Evolutionary conservation across 2,329 filamentous ascomycete species (phyloP), one percentile per base, ranked within the genome.

Genomic region (Malbranchea cinnamomea): DNA sequence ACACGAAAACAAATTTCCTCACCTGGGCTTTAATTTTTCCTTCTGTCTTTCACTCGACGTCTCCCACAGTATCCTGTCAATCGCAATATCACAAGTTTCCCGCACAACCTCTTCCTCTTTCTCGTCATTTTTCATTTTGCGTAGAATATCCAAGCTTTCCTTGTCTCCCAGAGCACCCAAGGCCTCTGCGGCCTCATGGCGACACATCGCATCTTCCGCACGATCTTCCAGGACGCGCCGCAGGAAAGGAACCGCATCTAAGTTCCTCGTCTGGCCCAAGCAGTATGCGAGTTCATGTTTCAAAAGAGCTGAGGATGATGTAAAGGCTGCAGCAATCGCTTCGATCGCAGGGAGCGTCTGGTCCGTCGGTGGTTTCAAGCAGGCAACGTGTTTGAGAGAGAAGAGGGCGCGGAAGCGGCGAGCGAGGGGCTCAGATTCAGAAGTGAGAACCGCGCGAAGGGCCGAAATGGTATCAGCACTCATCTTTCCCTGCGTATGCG

Each of bases 271-370:
- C 59, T 98, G 89, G 5, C 89, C 89, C 2, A 98, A 69, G 50
- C 89, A 98, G 61, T 98, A 98, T 15, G 89, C 89, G 28, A 98
- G 68, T 54, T 98, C 89, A 56, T 98, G 89, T 62, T 95, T 95
- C 26, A 95, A 65, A 6, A 95, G 67, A 3, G 83, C 87, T 4
- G 87, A 95, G 0, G 80, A 75, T 3, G 87, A 92, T 0, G 63
- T 47, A 44, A 98, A 89, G 2, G 67, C 87, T 5, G 84, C 83
- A 2, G 87, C 84, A 44, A 98, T 98, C 23, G 89, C 85, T 41
- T 74, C 59, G 42, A 77, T 73, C 11, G 78, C 70, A 23, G 74
- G 72, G 5, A 74, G 60, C 0, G 67, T 68, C 40, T 72, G 59
- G 23, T 62, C 53, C 16, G 63, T 70, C 1, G 68, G 56, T 6